Evolutionary conservation across 805 yeast genomes (phyloP).

Genomic region (Teunomyces panamensis): DNA sequence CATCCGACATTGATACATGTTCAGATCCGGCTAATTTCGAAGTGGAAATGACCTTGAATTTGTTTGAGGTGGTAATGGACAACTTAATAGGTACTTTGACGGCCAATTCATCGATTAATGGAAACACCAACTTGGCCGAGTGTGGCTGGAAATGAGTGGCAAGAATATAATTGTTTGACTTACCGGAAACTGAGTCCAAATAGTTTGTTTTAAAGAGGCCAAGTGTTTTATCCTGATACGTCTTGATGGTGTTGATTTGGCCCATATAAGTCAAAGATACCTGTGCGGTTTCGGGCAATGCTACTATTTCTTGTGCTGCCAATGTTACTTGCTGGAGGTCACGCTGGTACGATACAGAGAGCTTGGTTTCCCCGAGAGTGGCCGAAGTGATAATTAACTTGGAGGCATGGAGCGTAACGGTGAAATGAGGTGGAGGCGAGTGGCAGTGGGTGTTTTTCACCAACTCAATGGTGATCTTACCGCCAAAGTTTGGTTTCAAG

Average conservation of each 20-base stretch:
- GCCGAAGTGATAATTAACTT: constrained; percentile 41
- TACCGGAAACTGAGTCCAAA: constrained; percentile 47
- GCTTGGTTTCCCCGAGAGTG: constrained; percentile 12
- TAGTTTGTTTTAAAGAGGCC: constrained; percentile 72
- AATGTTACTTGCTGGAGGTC: constrained; percentile 33
- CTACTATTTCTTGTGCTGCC: constrained; percentile 15
- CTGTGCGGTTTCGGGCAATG: constrained; percentile 7
- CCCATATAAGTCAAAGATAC: constrained; percentile 46
- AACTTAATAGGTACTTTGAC: constrained; percentile 52
- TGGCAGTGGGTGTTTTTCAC: constrained; percentile 17
- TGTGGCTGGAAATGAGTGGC: constrained; percentile 76
- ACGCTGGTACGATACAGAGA: constrained; percentile 39
- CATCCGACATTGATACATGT: constrained; percentile 19
- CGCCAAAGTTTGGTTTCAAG: constrained; percentile 46
- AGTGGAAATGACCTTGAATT: constrained; percentile 53
- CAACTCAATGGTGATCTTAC: constrained; percentile 33
- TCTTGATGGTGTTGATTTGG: constrained; percentile 46
- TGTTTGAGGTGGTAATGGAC: constrained; percentile 41
- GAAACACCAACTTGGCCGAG: constrained; percentile 60
- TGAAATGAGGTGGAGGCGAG: constrained; percentile 9
- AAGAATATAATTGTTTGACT: constrained; percentile 48
- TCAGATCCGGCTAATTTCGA: constrained; percentile 27
- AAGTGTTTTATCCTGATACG: constrained; percentile 53
- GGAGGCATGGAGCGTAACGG: constrained; percentile 38
- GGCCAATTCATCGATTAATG: constrained; percentile 66